Evolutionary conservation across 73 alveolate genomes (phyloP), one percentile per base, ranked within the genome.

Genomic region (Symbiodinium natans): DNA sequence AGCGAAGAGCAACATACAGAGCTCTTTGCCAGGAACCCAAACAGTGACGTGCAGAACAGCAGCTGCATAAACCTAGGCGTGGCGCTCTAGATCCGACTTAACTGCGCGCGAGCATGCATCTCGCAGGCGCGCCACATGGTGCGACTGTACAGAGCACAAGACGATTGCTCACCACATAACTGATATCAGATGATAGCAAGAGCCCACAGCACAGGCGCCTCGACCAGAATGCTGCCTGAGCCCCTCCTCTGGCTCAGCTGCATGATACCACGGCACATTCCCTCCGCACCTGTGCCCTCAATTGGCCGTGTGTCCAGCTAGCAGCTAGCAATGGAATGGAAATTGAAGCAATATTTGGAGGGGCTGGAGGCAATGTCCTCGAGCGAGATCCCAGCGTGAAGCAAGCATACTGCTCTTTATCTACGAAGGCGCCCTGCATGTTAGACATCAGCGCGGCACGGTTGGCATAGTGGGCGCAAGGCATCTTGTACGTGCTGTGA

Each of bases 251-350:
- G 40, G 23, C 83, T 73, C 42, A 73, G 40, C 83, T 73, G 83
- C 83, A 73, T 73, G 42, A 73, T 23, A 41, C 83, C 83, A 23
- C 83, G 83, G 83, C 83, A 73, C 83, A 73, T 73, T 27, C 83
- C 83, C 83, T 29, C 83, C 25, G 83, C 42, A 33, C 83, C 83
- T 23, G 23, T 73, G 83, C 83, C 83, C 83, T 73, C 83, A 3
- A 73, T 41, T 73, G 83, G 42, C 83, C 23, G 83, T 73, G 83
- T 31, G 83, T 73, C 83, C 83, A 73, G 25, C 83, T 73, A 23
- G 83, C 83, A 73, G 25, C 83, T 73, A 23, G 83, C 83, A 73
- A 73, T 73, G 41, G 83, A 73, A 31, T 73, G 83, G 83, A 73
- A 73, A 41, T 73, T 73, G 83, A 73, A 73, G 83, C 29, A 73